phyloP scores from a whole-genome alignment of 2,329 filamentous ascomycete genomes.

The Colletotrichum liaoningense region DNA sequence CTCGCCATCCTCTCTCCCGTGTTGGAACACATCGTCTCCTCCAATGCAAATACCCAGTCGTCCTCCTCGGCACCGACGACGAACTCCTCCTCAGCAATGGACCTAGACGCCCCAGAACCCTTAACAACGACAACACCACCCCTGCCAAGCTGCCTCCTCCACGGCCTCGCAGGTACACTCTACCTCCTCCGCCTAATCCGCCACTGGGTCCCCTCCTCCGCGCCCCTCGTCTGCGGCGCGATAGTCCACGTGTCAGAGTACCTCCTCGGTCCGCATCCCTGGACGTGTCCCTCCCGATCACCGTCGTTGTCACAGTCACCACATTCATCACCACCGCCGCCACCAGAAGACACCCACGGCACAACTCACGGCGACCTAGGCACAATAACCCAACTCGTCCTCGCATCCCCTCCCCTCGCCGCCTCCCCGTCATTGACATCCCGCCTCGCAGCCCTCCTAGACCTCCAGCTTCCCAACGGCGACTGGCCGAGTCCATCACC shows the following conservation, averaged over 20 bases:
- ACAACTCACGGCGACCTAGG: conserved; percentile 76
- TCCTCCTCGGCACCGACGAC: not conserved
- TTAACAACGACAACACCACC: conserved; percentile 45
- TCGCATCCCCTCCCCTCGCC: conserved; percentile 66
- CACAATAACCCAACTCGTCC: conserved; percentile 76
- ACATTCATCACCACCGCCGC: not conserved
- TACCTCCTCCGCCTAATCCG: conserved; percentile 75
- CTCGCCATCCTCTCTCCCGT: conserved; percentile 52
- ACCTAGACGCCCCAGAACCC: not conserved
- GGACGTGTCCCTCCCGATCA: conserved; percentile 1
- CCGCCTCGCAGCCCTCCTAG: conserved; percentile 66
- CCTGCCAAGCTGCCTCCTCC: conserved; percentile 70
- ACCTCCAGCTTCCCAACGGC: conserved; percentile 69
- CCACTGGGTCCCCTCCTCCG: conserved; percentile 63
- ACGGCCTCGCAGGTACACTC: conserved; percentile 75
- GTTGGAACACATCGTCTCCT: conserved; percentile 41
- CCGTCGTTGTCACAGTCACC: not conserved
- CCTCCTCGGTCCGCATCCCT: conserved; percentile 58
- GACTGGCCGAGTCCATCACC: conserved; percentile 72
- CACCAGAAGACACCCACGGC: conserved; percentile 56
- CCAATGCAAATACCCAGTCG: conserved; percentile 28
- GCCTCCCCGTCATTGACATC: conserved; percentile 57
- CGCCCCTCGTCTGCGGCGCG: conserved; percentile 61
- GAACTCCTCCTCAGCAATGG: not conserved
- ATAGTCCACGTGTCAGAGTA: conserved; percentile 68